These are phyloP conservation scores for Pinus albicaulis DNA, from an alignment of 75 land plant species.

Conservation along the genomic window DNA sequence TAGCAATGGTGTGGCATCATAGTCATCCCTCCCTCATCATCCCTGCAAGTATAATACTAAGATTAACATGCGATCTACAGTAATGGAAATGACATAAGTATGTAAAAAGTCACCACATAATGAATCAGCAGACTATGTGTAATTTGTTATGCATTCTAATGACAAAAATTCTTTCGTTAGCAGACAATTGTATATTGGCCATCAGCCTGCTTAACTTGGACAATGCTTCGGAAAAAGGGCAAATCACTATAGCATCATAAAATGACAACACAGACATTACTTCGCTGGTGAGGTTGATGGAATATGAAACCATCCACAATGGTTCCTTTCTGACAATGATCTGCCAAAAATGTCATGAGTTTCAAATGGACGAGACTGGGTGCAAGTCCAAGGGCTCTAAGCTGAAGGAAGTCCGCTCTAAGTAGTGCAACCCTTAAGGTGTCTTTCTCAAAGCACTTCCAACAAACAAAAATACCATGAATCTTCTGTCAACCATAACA, in stretches of 20 bases:
- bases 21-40: slow-evolving; percentile 91
- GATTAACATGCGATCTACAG: background rate
- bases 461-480: background rate
- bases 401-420: too few relatives aligned
- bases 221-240: background rate
- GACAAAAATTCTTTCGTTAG: background rate
- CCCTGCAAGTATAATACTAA: slow-evolving; percentile 41
- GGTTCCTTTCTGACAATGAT: too few relatives aligned
- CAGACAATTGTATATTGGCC: background rate
- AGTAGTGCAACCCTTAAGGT: too few relatives aligned
- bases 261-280: too few relatives aligned
- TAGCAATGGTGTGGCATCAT: slow-evolving; percentile 96
- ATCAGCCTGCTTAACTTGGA: background rate
- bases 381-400: too few relatives aligned
- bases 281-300: too few relatives aligned
- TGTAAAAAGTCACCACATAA: background rate
- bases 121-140: background rate
- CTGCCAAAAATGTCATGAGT: too few relatives aligned
- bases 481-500: background rate
- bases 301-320: too few relatives aligned
- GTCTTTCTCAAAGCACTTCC: too few relatives aligned
- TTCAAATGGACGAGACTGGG: too few relatives aligned
- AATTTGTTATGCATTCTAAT: background rate
- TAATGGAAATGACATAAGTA: background rate
- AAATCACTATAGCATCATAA: background rate